A percentile compares a stretch with the other conserved stretches of the same genome.
These are phyloP conservation scores for Stemphylium vesicarium DNA, from an alignment of 2,329 filamentous ascomycete species.

Conservation along the genomic window DNA sequence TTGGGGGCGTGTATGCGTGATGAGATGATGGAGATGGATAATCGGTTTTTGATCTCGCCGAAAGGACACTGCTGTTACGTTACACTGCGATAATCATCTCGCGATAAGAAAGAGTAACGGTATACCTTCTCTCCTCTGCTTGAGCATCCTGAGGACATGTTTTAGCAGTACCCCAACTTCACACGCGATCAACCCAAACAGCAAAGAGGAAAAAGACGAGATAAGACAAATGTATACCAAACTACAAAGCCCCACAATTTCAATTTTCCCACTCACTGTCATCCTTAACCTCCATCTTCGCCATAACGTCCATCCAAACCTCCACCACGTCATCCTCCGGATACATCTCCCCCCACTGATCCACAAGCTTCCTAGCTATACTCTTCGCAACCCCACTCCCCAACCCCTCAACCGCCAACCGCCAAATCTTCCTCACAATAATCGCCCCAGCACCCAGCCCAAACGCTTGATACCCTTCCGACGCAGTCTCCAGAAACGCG, in stretches of 20 bases:
- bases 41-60: slow-evolving; percentile 51
- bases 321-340: background rate
- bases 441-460: background rate
- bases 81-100: slow-evolving; percentile 9
- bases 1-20: slow-evolving; percentile 36
- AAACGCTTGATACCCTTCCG: background rate
- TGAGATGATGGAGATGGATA: slow-evolving; percentile 49
- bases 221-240: too few species aligned
- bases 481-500: background rate
- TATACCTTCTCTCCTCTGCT: too few species aligned
- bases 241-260: too few species aligned
- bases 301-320: too few species aligned
- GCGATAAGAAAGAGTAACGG: too few species aligned
- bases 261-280: too few species aligned
- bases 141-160: too few species aligned
- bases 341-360: background rate
- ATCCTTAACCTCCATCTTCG: too few species aligned
- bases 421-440: slow-evolving; percentile 3
- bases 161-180: too few species aligned
- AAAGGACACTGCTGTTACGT: slow-evolving; percentile 51
- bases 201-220: too few species aligned
- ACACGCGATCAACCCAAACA: too few species aligned
- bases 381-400: background rate
- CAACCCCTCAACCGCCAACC: background rate
- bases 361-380: background rate